Percentiles rank a stretch among this genome's conserved stretches.
phyloP scores from a whole-genome alignment of 73 alveolate genomes.

The Tetrahymena thermophila region DNA sequence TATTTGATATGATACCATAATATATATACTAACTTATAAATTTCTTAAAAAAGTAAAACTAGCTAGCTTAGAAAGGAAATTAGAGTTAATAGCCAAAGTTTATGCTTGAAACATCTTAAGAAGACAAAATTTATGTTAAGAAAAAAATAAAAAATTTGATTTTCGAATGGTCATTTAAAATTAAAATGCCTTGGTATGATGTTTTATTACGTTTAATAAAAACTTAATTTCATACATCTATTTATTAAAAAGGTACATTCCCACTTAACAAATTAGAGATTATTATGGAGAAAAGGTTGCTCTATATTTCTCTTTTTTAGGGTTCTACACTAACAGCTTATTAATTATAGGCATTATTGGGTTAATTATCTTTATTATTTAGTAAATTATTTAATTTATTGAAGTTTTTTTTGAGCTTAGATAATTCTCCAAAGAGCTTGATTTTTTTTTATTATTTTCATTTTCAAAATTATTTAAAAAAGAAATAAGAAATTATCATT shows the following conservation, averaged over 20 bases:
- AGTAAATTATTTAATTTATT: background rate
- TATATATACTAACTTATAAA: too few species aligned
- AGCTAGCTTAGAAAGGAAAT: background rate
- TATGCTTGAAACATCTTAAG: background rate
- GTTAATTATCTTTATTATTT: background rate
- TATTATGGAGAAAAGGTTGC: conserved; percentile 84
- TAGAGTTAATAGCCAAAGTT: background rate
- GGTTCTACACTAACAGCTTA: conserved; percentile 16
- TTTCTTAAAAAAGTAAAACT: background rate
- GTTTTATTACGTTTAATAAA: background rate
- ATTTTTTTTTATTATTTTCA: too few species aligned
- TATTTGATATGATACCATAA: too few species aligned
- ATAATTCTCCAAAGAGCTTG: background rate
- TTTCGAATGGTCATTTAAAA: conserved; percentile 8
- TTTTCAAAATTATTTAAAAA: too few species aligned
- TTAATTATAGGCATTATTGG: conserved; percentile 17
- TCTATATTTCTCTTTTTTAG: conserved; percentile 53
- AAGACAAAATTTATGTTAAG: background rate
- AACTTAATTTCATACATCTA: background rate
- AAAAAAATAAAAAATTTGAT: conserved; percentile 23
- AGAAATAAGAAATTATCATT: too few species aligned
- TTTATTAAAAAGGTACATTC: background rate
- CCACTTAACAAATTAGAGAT: conserved; percentile 41
- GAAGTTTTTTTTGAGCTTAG: background rate
- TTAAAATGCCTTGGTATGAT: conserved; percentile 1